Base-by-base conservation (phyloP, 2,329 filamentous ascomycete genomes). In the Fusarium sp. region DNA sequence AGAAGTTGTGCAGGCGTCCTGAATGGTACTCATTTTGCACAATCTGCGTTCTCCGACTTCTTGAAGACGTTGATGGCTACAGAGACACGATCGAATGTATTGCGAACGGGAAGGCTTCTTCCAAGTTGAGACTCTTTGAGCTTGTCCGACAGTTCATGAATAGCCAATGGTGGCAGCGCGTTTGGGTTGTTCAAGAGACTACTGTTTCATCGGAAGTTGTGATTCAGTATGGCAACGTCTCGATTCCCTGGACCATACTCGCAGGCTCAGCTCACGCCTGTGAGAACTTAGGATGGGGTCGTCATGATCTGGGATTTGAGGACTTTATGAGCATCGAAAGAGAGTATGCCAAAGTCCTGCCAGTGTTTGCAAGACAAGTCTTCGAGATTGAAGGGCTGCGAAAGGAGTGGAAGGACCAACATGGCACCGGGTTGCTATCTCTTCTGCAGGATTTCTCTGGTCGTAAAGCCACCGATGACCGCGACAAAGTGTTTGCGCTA, bases 161-260 rank as follows among this genome's bases (percentile, higher is more conserved):
- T 2, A n/a, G 34, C 6, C 34, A 38, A 2, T 38, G 34, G 34
- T 38, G 34, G 34, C 34, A 38, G 5, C 34, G 34, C 2, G 34
- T 38, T 1, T 38, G 34, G 34, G 34, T 38, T 0, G 10, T 38
- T 12, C 34, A 38, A n/a, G 34, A 38, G 3, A 1, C 3, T 3
- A n/a, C 34, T 2, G 34, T 38, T 1, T 2, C 34, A n/a, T n/a
- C 18, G 0, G 10, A n/a, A 11, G 34, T 38, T 1, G 10, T 38
- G 3, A n/a, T 38, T n/a, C 34, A 38, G 18, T 38, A 38, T 38
- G 34, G 34, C 1, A 38, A 38, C 3, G 34, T 38, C 5, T 2
- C 1, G 0, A n/a, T 38, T 10, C 18, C 34, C 3, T 38, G 18
- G 34, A 0, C 34, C 1, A n/a, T 38, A 1, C 9, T 38, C 4